phyloP scores from a whole-genome alignment of 2,329 filamentous ascomycete genomes.

The Epichloe scottii region DNA sequence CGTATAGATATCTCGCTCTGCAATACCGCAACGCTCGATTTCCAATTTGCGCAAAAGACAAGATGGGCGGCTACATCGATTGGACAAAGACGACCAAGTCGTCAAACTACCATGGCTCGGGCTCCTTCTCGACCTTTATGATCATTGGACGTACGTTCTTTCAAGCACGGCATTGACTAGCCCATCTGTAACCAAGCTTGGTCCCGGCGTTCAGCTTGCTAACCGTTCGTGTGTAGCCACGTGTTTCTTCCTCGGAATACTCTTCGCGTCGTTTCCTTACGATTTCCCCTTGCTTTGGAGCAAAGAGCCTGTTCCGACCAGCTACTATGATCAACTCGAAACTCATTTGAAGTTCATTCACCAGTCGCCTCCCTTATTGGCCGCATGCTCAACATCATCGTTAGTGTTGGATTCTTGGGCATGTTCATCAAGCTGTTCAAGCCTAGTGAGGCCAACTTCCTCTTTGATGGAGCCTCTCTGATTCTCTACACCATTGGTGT shows the following conservation, averaged over 20 bases:
- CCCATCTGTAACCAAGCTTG: background rate
- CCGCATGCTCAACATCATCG: conserved; percentile 87
- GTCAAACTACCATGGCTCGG: conserved; percentile 44
- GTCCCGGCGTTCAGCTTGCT: background rate
- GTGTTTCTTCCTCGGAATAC: conserved; percentile 95
- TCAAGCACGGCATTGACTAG: conserved; percentile 1
- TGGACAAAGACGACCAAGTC: conserved; percentile 46
- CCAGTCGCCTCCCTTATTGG: conserved; percentile 84
- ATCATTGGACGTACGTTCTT: conserved; percentile 76
- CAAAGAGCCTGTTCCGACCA: conserved; percentile 46
- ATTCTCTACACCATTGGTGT: conserved; percentile 77
- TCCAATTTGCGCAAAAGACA: conserved; percentile 1
- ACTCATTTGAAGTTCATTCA: conserved; percentile 84
- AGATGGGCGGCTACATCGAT: conserved; percentile 31
- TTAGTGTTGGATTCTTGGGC: conserved; percentile 74
- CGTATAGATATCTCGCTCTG: background rate
- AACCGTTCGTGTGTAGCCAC: conserved; percentile 42
- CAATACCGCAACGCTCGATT: background rate
- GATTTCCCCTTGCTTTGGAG: conserved; percentile 84
- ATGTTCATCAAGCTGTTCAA: conserved; percentile 93
- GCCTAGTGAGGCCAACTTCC: conserved; percentile 84
- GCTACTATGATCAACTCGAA: conserved; percentile 78
- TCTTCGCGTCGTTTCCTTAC: conserved; percentile 94
- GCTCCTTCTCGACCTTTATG: conserved; percentile 89
- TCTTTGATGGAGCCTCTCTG: conserved; percentile 78